phyloP scores from a whole-genome alignment of 352 stramenopile species.

The Globisporangium paddicum region DNA sequence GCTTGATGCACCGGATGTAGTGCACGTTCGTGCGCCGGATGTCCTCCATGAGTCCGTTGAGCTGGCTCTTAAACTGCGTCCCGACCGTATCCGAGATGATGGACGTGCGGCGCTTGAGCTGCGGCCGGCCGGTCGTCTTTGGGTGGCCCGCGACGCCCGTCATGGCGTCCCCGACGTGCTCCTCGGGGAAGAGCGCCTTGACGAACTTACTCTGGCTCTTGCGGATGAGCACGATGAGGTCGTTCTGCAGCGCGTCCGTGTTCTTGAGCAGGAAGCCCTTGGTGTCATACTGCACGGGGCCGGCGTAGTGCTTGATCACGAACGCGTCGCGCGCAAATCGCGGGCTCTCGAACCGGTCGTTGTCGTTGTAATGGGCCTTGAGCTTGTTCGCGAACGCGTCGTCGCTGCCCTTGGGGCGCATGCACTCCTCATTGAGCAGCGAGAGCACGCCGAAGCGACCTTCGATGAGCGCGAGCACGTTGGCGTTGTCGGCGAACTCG shows the following conservation, averaged over 20 bases:
- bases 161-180: slow-evolving; percentile 49
- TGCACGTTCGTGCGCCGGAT: slow-evolving; percentile 95
- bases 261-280: slow-evolving; percentile 96
- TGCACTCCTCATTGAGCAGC: slow-evolving; percentile 93
- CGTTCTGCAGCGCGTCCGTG: slow-evolving; percentile 93
- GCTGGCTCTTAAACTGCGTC: slow-evolving; percentile 91
- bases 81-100: slow-evolving; percentile 77
- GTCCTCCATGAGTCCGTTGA: slow-evolving; percentile 92
- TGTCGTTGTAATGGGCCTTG: slow-evolving; percentile 84
- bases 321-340: slow-evolving; percentile 88
- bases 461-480: slow-evolving; percentile 90
- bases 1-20: slow-evolving; percentile 99
- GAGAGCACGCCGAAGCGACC: slow-evolving; percentile 84
- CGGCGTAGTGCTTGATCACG: slow-evolving; percentile 95
- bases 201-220: slow-evolving; percentile 69
- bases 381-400: slow-evolving; percentile 85
- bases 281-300: slow-evolving; percentile 94
- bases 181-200: slow-evolving; percentile 73
- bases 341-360: slow-evolving; percentile 83
- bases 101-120: slow-evolving; percentile 72
- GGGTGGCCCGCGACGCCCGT: slow-evolving; percentile 24
- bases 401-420: slow-evolving; percentile 86
- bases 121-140: slow-evolving; percentile 13
- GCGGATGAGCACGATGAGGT: slow-evolving; percentile 82
- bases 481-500: slow-evolving; percentile 90